A percentile compares a stretch with the other conserved stretches of the same genome.
phyloP scores from a whole-genome alignment of 306 rosid genomes.

The Rosa persica region DNA sequence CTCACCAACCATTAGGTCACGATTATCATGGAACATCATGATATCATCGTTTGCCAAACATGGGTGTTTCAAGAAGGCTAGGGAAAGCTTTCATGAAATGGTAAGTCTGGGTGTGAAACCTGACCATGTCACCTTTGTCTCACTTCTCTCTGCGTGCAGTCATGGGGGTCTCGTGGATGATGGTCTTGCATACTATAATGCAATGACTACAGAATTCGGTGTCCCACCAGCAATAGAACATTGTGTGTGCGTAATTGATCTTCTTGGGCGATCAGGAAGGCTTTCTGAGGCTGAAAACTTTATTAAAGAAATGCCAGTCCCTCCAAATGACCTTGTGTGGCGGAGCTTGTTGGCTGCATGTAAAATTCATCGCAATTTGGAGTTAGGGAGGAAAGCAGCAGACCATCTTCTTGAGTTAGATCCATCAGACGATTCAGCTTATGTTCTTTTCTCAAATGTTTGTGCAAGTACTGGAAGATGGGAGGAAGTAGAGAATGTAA shows the following conservation, averaged over 20 bases:
- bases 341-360: constrained; percentile 84
- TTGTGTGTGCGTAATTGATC: constrained; percentile 86
- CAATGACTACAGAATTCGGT: constrained; percentile 61
- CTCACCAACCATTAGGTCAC: constrained; percentile 48
- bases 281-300: constrained; percentile 76
- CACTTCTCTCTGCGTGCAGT: constrained; percentile 87
- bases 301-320: constrained; percentile 58
- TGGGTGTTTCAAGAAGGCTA: constrained; percentile 66
- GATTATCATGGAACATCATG: constrained; percentile 82
- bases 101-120: constrained; percentile 61
- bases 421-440: constrained; percentile 82
- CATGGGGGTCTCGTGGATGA: constrained; percentile 91
- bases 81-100: constrained; percentile 76
- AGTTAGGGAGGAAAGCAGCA: constrained; percentile 72
- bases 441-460: constrained; percentile 80
- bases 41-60: constrained; percentile 85
- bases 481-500: constrained; percentile 76
- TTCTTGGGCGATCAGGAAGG: constrained; percentile 92
- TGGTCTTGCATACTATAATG: constrained; percentile 70
- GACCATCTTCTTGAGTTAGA: constrained; percentile 62
- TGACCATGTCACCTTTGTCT: constrained; percentile 87
- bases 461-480: constrained; percentile 78
- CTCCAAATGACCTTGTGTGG: constrained; percentile 77
- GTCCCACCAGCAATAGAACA: constrained; percentile 73
- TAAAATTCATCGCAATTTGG: constrained; percentile 72